Evolutionary conservation across 2,329 filamentous ascomycete genomes (phyloP), one percentile per base, ranked within the genome.

Genomic region (Magnaporthiopsis incrustans): DNA sequence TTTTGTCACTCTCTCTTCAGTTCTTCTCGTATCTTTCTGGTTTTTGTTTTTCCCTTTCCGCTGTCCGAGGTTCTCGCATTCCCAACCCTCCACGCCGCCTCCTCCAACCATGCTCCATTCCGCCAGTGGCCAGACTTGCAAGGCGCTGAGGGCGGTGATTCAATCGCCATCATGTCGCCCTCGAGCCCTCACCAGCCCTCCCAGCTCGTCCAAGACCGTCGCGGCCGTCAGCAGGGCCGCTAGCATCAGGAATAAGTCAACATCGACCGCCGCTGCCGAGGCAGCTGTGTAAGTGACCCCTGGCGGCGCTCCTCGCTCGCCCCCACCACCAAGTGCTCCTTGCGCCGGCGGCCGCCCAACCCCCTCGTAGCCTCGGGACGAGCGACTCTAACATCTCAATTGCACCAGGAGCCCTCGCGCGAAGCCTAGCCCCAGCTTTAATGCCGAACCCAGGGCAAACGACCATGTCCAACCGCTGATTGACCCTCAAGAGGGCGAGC

Each of bases 401-500:
- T 64, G n/a, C 59, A 67, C 57, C 64, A 71, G 84, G 68, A 79
- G 83, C 70, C 73, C 78, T 57, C 82, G 89, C 75, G 80, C 85
- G 66, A 78, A 78, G 44, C 88, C 89, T 10, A 87, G 85, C 71
- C 83, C 88, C 63, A 81, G 85, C 18, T 86, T 86, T 76, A 86
- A 86, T 65, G 69, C 71, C 63, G 73, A 76, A 62, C 72, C 74
- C 71, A 76, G 78, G 68, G 72, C 77, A 65, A 78, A 78, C 64
- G 81, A 80, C 72, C 85, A 90, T 84, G 85, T 90, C 66, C 88
- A 90, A 69, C 88, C 88, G 66, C 81, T 92, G 66, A 84, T 86
- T 71, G 84, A 85, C 73, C 78, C 80, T 64, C 79, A 81, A 72
- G 77, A 79, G 66, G 81, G 81, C 65, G 85, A 89, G 67, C 88